phyloP scores from a whole-genome alignment of 305 asterid genomes.

The Rubia tinctorum region DNA sequence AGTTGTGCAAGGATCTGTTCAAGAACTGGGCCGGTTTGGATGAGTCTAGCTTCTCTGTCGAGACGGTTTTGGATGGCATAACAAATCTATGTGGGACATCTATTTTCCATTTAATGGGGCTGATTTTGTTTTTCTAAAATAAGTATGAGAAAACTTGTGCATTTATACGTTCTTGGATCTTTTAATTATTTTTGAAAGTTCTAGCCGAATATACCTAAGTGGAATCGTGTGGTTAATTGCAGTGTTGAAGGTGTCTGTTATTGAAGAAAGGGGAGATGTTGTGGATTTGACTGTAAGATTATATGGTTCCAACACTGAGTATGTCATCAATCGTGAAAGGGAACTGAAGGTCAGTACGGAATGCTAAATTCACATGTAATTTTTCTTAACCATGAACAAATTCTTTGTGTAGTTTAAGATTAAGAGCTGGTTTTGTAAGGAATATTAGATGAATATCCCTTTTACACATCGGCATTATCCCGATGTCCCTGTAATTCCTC shows the following conservation, averaged over 20 bases:
- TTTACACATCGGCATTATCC: not conserved
- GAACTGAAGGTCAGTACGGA: conserved; percentile 58
- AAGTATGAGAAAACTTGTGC: not conserved
- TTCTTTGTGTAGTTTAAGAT: not conserved
- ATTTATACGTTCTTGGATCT: not conserved
- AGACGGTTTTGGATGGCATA: conserved; percentile 89
- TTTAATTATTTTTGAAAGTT: not conserved
- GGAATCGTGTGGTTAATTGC: conserved; percentile 28
- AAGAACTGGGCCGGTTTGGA: conserved; percentile 71
- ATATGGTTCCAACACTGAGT: conserved; percentile 95
- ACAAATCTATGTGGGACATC: conserved; percentile 71
- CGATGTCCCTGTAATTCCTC: not conserved
- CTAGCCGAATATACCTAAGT: not conserved
- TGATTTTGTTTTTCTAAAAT: not conserved
- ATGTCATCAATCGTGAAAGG: conserved; percentile 85
- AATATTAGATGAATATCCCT: not conserved
- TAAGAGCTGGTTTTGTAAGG: not conserved
- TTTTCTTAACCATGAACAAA: not conserved
- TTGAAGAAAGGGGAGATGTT: conserved; percentile 40
- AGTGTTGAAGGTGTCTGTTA: conserved; percentile 88
- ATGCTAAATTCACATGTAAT: not conserved
- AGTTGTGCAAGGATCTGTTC: conserved; percentile 82
- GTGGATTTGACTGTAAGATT: conserved; percentile 66
- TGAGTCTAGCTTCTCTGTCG: conserved; percentile 66
- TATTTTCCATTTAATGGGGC: conserved; percentile 3